Evolutionary conservation across 805 yeast genomes (phyloP).

Genomic region (Starmera amethionina): DNA sequence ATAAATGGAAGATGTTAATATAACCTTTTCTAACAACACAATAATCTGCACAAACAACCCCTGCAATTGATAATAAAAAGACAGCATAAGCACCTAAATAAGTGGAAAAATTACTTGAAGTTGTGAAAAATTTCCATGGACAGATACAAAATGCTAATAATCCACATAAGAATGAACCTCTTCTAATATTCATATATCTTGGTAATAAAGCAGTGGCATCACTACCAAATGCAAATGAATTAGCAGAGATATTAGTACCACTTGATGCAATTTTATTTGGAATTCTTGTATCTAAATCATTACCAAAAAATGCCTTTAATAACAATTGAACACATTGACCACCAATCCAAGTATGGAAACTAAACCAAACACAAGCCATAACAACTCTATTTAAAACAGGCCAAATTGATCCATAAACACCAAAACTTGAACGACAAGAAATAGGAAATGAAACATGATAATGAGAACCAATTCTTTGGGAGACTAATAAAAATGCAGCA

Average conservation of each 20-base stretch:
- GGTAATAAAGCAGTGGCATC: constrained; percentile 63
- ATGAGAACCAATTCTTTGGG: constrained; percentile 70
- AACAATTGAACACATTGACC: constrained; percentile 74
- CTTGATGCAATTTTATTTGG: constrained; percentile 53
- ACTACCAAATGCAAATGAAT: constrained; percentile 69
- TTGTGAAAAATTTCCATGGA: constrained; percentile 73
- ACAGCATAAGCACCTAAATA: constrained; percentile 76
- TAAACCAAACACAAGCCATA: constrained; percentile 82
- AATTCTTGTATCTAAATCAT: constrained; percentile 48
- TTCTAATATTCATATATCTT: constrained; percentile 57
- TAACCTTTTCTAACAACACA: constrained; percentile 66
- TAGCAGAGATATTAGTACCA: constrained; percentile 59
- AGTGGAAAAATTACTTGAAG: constrained; percentile 67
- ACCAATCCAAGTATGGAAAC: constrained; percentile 79
- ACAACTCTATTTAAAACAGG: constrained; percentile 83
- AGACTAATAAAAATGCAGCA: constrained; percentile 55
- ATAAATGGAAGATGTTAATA: constrained; percentile 55
- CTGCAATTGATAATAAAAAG: constrained; percentile 76
- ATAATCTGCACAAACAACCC: constrained; percentile 63
- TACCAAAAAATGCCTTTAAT: constrained; percentile 69
- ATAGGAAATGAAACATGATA: constrained; percentile 85
- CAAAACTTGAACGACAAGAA: constrained; percentile 71
- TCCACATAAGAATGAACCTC: constrained; percentile 78
- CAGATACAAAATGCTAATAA: constrained; percentile 58
- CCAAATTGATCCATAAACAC: constrained; percentile 82